phyloP scores from a whole-genome alignment of 2,329 filamentous ascomycete genomes.

The Hortaea werneckii region DNA sequence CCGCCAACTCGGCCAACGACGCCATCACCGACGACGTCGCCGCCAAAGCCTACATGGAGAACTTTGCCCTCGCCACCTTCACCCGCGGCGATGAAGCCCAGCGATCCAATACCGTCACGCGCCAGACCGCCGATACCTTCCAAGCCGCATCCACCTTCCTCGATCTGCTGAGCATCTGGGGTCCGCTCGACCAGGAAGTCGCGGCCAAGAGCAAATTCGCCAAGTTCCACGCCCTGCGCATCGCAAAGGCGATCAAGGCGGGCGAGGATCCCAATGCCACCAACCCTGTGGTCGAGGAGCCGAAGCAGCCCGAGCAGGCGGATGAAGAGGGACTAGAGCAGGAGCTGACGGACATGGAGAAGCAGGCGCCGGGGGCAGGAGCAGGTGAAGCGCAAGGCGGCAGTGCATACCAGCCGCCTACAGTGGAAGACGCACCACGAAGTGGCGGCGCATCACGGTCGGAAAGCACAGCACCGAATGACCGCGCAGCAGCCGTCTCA shows the following conservation, averaged over 20 bases:
- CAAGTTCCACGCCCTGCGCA: constrained; percentile 89
- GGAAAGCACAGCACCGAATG: constrained; percentile 14
- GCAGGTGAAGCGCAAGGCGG: constrained; percentile 6
- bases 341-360: constrained; percentile 17
- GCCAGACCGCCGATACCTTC: constrained; percentile 88
- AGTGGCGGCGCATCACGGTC: constrained; percentile 38
- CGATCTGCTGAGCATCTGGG: constrained; percentile 80
- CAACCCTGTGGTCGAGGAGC: constrained; percentile 59
- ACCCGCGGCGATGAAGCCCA: constrained; percentile 73
- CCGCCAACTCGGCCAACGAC: constrained; percentile 64
- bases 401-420: constrained; percentile 33
- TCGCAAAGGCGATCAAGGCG: constrained; percentile 80
- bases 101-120: constrained; percentile 52
- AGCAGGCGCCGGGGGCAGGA: neutral
- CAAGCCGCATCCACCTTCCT: constrained; percentile 88
- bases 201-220: constrained; percentile 87
- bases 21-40: constrained; percentile 76
- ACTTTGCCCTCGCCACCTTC: constrained; percentile 86
- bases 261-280: constrained; percentile 86
- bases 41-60: constrained; percentile 84
- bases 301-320: constrained; percentile 9
- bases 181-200: constrained; percentile 60
- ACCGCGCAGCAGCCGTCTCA: constrained; percentile 31
- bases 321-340: constrained; percentile 16
- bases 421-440: constrained; percentile 52